Base-by-base conservation (phyloP, 352 stramenopile species). In the Ophiocytium majus region DNA sequence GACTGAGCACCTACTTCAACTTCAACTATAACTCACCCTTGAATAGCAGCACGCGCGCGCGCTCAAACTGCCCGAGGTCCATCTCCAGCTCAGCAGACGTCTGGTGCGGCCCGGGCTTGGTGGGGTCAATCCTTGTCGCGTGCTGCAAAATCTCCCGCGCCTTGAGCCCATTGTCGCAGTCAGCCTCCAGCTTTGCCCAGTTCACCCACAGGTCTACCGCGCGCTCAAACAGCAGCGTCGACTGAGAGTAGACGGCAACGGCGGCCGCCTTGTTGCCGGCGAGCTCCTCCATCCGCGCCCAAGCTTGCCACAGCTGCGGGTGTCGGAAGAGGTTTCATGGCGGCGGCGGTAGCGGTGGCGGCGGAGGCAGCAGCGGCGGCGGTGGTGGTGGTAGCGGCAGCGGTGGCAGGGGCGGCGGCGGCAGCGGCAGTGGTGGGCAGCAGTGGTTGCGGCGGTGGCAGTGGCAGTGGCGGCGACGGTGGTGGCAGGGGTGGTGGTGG, bases 221-320 rank as follows among this genome's bases (percentile, higher is more conserved):
- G 32, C 66, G 32, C 66, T 78, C 35, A 78, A 78, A 78, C 35
- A 78, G 32, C 32, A 78, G 66, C 32, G 32, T 78, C 32, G 66
- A 35, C 35, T 78, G 66, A 5, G 66, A 78, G 35, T 78, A 78
- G 5, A 78, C 66, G 5, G 66, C 32, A 5, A 78, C 35, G 35
- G 66, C 66, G 32, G 5, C 66, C 35, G 35, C 32, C 35, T 5
- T 78, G 14, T 78, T 43, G 32, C 66, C 66, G 5, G 66, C 32
- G 35, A 78, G 66, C 66, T 78, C 66, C 35, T 78, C 66, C 66
- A 78, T 78, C 5, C 66, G 32, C 32, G 66, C 66, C 66, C 66
- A 78, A 5, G 66, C 32, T 78, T 78, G 66, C 66, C 66, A 78
- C 32, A 78, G 32, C 66, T 78, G 66, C 66, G n/a, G n/a, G n/a